Evolutionary conservation across 331 rosid genomes (phyloP).

Genomic region (Malus hybrid): DNA sequence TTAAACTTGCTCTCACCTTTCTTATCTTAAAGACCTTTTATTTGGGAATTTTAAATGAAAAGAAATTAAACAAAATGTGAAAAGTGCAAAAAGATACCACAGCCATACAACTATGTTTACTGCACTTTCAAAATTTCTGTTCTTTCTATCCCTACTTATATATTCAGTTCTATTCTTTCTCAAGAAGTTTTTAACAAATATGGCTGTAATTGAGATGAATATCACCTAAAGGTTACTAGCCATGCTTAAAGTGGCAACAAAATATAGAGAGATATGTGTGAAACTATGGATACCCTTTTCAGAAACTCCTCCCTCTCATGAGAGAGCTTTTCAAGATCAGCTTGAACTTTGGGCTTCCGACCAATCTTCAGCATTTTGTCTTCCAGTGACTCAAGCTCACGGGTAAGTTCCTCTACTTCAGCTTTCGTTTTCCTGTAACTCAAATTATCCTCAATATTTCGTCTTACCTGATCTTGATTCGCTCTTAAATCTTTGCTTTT

Average conservation of each 20-base stretch:
- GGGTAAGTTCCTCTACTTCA: conserved; percentile 55
- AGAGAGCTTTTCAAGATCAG: conserved; percentile 56
- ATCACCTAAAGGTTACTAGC: not conserved
- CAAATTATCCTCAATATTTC: conserved; percentile 74
- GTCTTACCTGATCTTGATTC: conserved; percentile 47
- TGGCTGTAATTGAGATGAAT: not conserved
- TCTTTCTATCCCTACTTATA: not conserved
- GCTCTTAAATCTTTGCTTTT: conserved; percentile 49
- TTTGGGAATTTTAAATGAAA: not conserved
- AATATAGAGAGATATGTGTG: not conserved
- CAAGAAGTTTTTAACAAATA: not conserved
- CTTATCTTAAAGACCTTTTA: no score
- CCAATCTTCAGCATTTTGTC: conserved; percentile 58
- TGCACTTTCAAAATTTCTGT: not conserved
- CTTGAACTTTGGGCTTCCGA: conserved; percentile 39
- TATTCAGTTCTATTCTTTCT: not conserved
- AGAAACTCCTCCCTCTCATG: conserved; percentile 80
- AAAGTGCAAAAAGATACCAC: not conserved
- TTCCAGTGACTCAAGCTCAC: conserved; percentile 70
- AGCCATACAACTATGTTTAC: not conserved
- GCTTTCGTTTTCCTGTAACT: conserved; percentile 78
- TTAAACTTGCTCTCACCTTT: no score
- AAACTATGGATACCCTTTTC: conserved; percentile 56
- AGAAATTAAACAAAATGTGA: no score
- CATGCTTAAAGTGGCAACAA: not conserved